These are phyloP conservation scores for Axilococcus clingmanii DNA, from an alignment of 139 green algal genomes.

Conservation along the genomic window DNA sequence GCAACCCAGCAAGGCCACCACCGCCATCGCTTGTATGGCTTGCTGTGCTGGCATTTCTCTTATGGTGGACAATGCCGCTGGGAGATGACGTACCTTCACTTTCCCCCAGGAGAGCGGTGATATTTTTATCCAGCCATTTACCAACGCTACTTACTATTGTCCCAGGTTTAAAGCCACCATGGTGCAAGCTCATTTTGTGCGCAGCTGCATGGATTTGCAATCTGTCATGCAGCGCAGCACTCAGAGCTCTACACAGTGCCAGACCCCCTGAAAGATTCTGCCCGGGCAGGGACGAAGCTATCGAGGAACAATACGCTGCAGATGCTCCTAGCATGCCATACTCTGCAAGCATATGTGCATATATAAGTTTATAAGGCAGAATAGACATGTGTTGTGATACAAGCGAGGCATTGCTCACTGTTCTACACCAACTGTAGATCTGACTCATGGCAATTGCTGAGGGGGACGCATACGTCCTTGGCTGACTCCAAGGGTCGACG, in stretches of 20 bases:
- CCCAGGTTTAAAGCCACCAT: conserved; percentile 4
- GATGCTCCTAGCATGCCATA: conserved; percentile 30
- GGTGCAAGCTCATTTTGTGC: conserved; percentile 22
- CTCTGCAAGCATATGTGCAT: conserved; percentile 32
- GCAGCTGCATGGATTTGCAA: conserved; percentile 31
- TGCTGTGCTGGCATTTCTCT: neutral
- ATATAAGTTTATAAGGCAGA: conserved; percentile 60
- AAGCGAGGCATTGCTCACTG: too few relatives aligned
- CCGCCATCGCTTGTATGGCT: neutral
- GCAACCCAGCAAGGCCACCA: neutral
- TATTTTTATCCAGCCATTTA: conserved; percentile 35
- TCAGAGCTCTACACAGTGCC: conserved; percentile 18
- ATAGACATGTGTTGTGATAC: too few relatives aligned
- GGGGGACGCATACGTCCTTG: too few relatives aligned
- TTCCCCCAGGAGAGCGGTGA: conserved; percentile 40
- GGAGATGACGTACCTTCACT: neutral
- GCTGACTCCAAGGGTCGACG: too few relatives aligned
- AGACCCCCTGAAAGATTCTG: conserved; percentile 23
- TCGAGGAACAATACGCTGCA: conserved; percentile 20
- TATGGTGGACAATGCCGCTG: neutral
- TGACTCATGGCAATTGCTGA: too few relatives aligned
- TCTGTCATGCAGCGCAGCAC: conserved; percentile 19
- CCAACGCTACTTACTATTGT: conserved; percentile 35
- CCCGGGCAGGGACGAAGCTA: conserved; percentile 15
- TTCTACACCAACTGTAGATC: too few relatives aligned